Evolutionary conservation across 805 yeast genomes (phyloP).

Genomic region (Ogataea glucozyma): DNA sequence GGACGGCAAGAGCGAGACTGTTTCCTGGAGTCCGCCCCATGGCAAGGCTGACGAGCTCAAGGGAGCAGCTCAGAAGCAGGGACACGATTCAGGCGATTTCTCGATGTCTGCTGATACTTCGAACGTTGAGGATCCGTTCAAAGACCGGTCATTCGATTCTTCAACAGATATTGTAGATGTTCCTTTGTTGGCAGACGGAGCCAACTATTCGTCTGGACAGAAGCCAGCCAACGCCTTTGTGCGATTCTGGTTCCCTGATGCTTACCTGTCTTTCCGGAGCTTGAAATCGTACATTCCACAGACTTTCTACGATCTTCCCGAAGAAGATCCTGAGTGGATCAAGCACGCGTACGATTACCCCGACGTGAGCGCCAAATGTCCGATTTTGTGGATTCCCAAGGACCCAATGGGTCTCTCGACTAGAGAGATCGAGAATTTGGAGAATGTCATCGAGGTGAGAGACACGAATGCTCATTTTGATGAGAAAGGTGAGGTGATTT

Average conservation of each 20-base stretch:
- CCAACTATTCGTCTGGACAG: constrained; percentile 34
- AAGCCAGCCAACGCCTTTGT: constrained; percentile 25
- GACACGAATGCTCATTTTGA: constrained; percentile 68
- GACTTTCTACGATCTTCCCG: constrained; percentile 51
- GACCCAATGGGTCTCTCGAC: constrained; percentile 84
- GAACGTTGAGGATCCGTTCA: constrained; percentile 3
- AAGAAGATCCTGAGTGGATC: constrained; percentile 43
- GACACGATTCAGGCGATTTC: constrained; percentile 12
- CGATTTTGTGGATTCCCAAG: constrained; percentile 87
- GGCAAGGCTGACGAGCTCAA: no score
- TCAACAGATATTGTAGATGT: constrained; percentile 26
- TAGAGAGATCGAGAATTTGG: constrained; percentile 55
- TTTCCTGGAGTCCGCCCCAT: constrained; percentile 53
- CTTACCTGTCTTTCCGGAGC: constrained; percentile 50
- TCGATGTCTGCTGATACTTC: constrained; percentile 4
- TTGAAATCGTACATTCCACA: constrained; percentile 57
- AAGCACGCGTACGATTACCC: constrained; percentile 78
- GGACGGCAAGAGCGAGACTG: constrained; percentile 67
- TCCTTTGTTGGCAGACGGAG: constrained; percentile 76
- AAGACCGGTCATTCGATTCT: constrained; percentile 2
- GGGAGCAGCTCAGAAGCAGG: no score
- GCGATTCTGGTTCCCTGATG: constrained; percentile 57
- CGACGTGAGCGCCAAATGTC: constrained; percentile 64
- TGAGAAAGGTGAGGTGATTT: constrained; percentile 47
- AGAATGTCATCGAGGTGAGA: constrained; percentile 56